phyloP scores from a whole-genome alignment of 495 filamentous ascomycete species.

The Xylaria grammica region DNA sequence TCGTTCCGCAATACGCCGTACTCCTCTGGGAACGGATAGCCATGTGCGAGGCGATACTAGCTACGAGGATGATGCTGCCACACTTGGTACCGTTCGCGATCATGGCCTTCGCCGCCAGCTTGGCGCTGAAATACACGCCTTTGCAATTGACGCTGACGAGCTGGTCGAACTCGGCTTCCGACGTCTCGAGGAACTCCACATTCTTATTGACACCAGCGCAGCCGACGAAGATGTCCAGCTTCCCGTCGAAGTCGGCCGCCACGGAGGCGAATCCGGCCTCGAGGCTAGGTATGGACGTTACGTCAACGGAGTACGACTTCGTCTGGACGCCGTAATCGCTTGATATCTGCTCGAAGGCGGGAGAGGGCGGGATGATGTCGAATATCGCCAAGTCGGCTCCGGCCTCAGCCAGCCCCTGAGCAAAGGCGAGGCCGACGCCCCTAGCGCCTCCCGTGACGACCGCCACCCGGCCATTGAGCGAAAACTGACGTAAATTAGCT shows the following conservation, averaged over 20 bases:
- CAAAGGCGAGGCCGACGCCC: conserved; percentile 37
- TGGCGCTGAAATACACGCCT: conserved; percentile 57
- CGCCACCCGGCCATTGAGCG: conserved; percentile 42
- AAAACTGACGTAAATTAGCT: no score
- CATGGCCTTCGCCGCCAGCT: conserved; percentile 57
- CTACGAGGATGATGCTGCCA: conserved; percentile 63
- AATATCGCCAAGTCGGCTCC: conserved; percentile 33
- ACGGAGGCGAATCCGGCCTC: conserved; percentile 49
- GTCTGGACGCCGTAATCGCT: conserved; percentile 57
- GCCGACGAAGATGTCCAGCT: conserved; percentile 34
- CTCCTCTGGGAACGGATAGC: conserved; percentile 50
- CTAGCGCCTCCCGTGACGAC: conserved; percentile 45
- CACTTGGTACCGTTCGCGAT: conserved; percentile 54
- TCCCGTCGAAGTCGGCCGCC: conserved; percentile 54
- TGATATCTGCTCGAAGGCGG: conserved; percentile 48
- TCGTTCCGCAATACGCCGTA: conserved; percentile 64
- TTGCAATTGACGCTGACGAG: conserved; percentile 64
- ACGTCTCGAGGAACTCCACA: conserved; percentile 31
- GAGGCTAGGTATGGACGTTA: conserved; percentile 56
- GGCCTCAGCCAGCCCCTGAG: conserved; percentile 38
- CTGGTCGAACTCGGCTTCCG: conserved; percentile 26
- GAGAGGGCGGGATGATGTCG: conserved; percentile 10
- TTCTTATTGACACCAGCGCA: conserved; percentile 33
- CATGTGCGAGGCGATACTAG: conserved; percentile 51
- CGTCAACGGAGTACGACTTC: conserved; percentile 63